Evolutionary conservation across 148 eudicot species (phyloP), one percentile per base, ranked within the genome.

Genomic region (Beta vulgaris): DNA sequence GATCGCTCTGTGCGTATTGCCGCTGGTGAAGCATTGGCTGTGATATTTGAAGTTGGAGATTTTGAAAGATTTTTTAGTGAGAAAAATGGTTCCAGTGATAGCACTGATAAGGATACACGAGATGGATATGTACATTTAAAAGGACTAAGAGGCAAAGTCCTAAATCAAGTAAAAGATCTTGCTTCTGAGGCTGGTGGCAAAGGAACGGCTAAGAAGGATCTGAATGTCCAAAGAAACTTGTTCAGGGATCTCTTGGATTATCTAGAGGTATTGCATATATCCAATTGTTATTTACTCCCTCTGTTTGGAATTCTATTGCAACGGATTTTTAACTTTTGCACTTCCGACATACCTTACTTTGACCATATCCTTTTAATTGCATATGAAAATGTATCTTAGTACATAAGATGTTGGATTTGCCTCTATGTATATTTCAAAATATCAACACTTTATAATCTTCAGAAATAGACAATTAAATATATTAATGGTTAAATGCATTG

Each of bases 21-120:
- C 18, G 97, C 91, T 76, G 97, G 96, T 40, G 93, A 94, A 85
- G 97, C 97, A 59, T 87, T 94, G 74, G 91, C 96, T 43, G 86
- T 92, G 73, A 82, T 90, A 42, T 94, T 87, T 79, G 97, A 94
- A 81, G 67, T 84, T 2, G 97, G 91, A 39, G 80, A 82, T 59
- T 83, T 90, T 69, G 96, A 91, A 44, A 88, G 88, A 73, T 81
- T 86, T 72, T 82, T 81, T 53, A 72, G 78, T 72, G 90, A 85
- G 48, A 58, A 69, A 58, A 83, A 79, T 68, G 86, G 57, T 60
- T 73, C 83, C 14, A 43, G 64, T 76, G 86, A 78, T 68, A 46
- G 69, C 74, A 73, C 88, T 19, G 73, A n/a, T 71, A 69, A 78
- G 75, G 85, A 76, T 29, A 46, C 80, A 43, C 69, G 76, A 73